Percentiles rank a stretch among this genome's conserved stretches.
Conservation (phyloP, 257 asterid species). For the Gentiana dahurica region DNA sequence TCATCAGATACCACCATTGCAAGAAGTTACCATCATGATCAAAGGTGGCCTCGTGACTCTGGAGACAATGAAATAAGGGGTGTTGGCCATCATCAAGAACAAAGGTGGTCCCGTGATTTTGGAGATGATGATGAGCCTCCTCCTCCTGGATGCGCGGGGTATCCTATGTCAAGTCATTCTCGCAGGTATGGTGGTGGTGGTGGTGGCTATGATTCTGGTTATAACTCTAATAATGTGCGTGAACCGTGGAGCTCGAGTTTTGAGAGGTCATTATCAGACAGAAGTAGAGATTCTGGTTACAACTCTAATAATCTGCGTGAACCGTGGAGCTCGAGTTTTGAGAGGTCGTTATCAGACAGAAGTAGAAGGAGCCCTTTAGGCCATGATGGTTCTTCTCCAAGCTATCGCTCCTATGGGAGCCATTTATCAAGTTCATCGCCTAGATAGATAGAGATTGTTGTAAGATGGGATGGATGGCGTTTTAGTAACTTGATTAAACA, state of each 20-base stretch:
- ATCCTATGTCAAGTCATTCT: slow-evolving; percentile 37
- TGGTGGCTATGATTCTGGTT: slow-evolving; percentile 23
- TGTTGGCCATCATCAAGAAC: slow-evolving; percentile 16
- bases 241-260: slow-evolving; percentile 41
- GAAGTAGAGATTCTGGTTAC: slow-evolving; percentile 30
- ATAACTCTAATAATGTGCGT: slow-evolving; percentile 16
- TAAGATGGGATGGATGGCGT: background rate
- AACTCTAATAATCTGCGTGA: slow-evolving; percentile 17
- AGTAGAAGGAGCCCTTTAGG: slow-evolving; percentile 41
- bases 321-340: slow-evolving; percentile 44
- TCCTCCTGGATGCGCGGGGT: slow-evolving; percentile 74
- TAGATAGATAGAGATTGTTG: slow-evolving; percentile 19
- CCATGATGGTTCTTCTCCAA: slow-evolving; percentile 28
- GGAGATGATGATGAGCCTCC: slow-evolving; percentile 70
- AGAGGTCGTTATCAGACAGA: slow-evolving; percentile 56
- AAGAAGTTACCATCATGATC: slow-evolving; percentile 29
- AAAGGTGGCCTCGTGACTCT: slow-evolving; percentile 15
- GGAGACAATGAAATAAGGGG: slow-evolving; percentile 38
- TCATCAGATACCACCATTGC: slow-evolving; percentile 18
- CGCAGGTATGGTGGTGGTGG: slow-evolving; percentile 36
- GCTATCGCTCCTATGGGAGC: slow-evolving; percentile 19
- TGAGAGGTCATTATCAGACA: slow-evolving; percentile 52
- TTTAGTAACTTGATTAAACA: background rate
- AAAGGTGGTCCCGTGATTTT: slow-evolving; percentile 13
- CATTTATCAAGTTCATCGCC: slow-evolving; percentile 32